phyloP scores from a whole-genome alignment of 257 asterid species.

The Penstemon eatonii region DNA sequence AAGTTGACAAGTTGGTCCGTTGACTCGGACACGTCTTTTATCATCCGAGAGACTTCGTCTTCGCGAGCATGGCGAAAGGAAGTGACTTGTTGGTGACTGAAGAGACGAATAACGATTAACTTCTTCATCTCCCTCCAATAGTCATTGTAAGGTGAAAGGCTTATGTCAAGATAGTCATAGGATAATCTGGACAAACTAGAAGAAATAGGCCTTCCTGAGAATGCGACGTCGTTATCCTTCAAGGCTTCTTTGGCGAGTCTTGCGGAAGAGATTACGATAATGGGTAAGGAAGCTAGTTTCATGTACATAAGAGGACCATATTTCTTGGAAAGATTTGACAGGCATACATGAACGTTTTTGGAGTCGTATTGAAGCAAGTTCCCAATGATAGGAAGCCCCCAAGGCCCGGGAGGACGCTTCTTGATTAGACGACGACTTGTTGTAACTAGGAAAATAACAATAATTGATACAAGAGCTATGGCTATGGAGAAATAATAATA shows the following conservation, averaged over 20 bases:
- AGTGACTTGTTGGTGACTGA: neutral
- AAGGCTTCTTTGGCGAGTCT: neutral
- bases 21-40: neutral
- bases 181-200: neutral
- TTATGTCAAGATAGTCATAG: neutral
- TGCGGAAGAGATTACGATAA: neutral
- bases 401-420: neutral
- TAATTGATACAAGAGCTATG: no score
- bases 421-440: no score
- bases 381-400: neutral
- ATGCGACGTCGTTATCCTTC: neutral
- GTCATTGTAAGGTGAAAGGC: neutral
- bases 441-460: no score
- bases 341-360: neutral
- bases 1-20: neutral
- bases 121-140: conserved; percentile 1
- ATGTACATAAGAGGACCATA: neutral
- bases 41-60: neutral
- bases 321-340: neutral
- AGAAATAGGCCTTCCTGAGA: conserved; percentile 2
- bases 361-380: neutral
- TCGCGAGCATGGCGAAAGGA: neutral
- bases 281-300: neutral
- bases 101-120: neutral
- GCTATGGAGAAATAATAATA: no score